phyloP scores from a whole-genome alignment of 371 early-diverging fungal species.

The Dichotomocladium elegans region DNA sequence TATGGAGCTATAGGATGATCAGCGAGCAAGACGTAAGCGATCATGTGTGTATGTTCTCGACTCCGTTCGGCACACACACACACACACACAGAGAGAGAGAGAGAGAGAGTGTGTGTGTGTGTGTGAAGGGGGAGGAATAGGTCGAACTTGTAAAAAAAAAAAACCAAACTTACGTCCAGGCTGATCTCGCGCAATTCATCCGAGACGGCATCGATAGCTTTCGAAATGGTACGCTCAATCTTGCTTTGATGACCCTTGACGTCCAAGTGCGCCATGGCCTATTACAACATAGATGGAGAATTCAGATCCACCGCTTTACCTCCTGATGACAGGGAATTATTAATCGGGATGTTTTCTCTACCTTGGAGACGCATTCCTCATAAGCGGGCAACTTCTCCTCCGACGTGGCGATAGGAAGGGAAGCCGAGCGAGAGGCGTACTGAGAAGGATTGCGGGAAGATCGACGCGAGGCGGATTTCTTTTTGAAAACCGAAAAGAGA shows the following conservation, averaged over 20 bases:
- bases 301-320: background rate
- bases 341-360: background rate
- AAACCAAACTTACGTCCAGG: slow-evolving; percentile 33
- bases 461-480: background rate
- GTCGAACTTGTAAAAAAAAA: background rate
- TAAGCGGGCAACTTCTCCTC: slow-evolving; percentile 22
- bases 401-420: slow-evolving; percentile 4
- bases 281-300: background rate
- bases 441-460: background rate
- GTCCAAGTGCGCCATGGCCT: slow-evolving; percentile 22
- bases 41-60: background rate
- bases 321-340: background rate
- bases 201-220: slow-evolving; percentile 35
- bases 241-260: slow-evolving; percentile 11
- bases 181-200: slow-evolving; percentile 41
- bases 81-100: too few relatives aligned
- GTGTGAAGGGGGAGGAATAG: background rate
- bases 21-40: background rate
- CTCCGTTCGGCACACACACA: background rate
- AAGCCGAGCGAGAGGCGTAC: background rate
- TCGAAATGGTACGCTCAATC: slow-evolving; percentile 18
- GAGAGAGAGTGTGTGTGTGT: background rate
- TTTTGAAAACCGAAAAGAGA: slow-evolving; percentile 10
- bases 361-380: slow-evolving; percentile 22
- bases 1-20: slow-evolving; percentile 37